Percentiles rank a stretch among this genome's conserved stretches.
These are phyloP conservation scores for Fusarium abutilonis DNA, from an alignment of 2,329 filamentous ascomycete species.

Conservation along the genomic window DNA sequence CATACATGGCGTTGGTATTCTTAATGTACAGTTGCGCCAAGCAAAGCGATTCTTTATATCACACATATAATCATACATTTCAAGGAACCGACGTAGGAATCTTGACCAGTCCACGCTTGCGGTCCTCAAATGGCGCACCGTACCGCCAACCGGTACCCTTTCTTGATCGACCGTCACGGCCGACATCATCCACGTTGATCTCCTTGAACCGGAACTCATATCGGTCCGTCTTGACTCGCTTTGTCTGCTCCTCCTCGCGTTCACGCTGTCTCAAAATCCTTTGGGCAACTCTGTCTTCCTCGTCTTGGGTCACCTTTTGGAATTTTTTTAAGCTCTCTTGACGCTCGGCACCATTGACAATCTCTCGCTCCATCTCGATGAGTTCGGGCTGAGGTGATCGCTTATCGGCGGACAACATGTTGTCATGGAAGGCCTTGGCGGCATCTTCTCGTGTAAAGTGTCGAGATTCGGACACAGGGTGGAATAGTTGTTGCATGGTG, in stretches of 20 bases:
- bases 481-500: conserved; percentile 72
- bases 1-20: conserved; percentile 41
- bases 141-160: conserved; percentile 70
- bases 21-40: conserved; percentile 43
- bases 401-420: conserved; percentile 67
- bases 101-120: conserved; percentile 71
- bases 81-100: conserved; percentile 71
- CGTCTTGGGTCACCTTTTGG: conserved; percentile 54
- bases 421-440: conserved; percentile 70
- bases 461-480: conserved; percentile 70
- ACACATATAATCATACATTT: conserved; percentile 42
- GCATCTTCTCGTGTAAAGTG: conserved; percentile 72
- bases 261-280: conserved; percentile 48
- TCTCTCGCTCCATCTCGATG: conserved; percentile 63
- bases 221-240: conserved; percentile 59
- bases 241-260: conserved; percentile 54
- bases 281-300: conserved; percentile 54
- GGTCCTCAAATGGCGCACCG: conserved; percentile 69
- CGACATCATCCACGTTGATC: conserved; percentile 66
- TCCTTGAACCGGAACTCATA: conserved; percentile 72
- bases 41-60: conserved; percentile 18
- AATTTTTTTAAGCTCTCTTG: conserved; percentile 55
- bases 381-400: conserved; percentile 72
- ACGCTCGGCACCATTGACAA: conserved; percentile 51
- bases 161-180: conserved; percentile 61